Evolutionary conservation across 1,284 basidiomycete genomes (phyloP).

Genomic region (Tilletiaria anomala): DNA sequence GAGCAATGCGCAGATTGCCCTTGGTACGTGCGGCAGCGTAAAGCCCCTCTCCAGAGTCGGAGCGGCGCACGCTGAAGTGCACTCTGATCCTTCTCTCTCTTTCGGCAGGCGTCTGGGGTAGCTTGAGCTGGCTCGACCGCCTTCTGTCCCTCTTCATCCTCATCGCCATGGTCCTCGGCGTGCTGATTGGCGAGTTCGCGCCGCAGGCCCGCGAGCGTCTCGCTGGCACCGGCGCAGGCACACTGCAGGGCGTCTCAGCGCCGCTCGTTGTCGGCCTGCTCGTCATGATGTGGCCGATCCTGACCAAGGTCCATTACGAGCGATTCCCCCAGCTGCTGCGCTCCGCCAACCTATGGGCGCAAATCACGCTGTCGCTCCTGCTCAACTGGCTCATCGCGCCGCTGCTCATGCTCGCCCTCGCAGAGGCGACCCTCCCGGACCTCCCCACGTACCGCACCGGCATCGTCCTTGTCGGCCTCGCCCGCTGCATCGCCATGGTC

Average conservation of each 20-base stretch:
- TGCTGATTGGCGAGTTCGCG: slow-evolving; percentile 52
- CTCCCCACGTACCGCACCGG: slow-evolving; percentile 40
- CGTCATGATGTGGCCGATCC: slow-evolving; percentile 79
- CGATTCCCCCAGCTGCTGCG: slow-evolving; percentile 51
- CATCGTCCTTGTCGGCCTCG: slow-evolving; percentile 52
- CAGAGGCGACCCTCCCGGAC: slow-evolving; percentile 73
- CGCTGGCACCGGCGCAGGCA: no score
- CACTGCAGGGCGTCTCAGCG: slow-evolving; percentile 37
- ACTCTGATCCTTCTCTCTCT: no score
- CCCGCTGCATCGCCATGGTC: slow-evolving; percentile 41
- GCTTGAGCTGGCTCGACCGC: slow-evolving; percentile 50
- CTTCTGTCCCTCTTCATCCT: slow-evolving; percentile 59
- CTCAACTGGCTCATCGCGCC: slow-evolving; percentile 74
- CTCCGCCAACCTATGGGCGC: slow-evolving; percentile 52
- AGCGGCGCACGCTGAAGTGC: no score
- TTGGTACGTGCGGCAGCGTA: no score
- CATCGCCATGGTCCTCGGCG: slow-evolving; percentile 62
- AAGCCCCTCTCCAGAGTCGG: no score
- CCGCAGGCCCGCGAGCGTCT: slow-evolving; percentile 14
- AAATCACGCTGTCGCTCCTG: slow-evolving; percentile 56
- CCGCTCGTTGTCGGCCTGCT: slow-evolving; percentile 44
- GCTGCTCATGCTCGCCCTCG: slow-evolving; percentile 60
- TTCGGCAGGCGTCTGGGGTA: no score
- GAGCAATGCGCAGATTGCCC: no score
- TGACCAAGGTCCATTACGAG: slow-evolving; percentile 64